Conservation (phyloP, 2,329 filamentous ascomycete genomes). For the Microcera coccophila region DNA sequence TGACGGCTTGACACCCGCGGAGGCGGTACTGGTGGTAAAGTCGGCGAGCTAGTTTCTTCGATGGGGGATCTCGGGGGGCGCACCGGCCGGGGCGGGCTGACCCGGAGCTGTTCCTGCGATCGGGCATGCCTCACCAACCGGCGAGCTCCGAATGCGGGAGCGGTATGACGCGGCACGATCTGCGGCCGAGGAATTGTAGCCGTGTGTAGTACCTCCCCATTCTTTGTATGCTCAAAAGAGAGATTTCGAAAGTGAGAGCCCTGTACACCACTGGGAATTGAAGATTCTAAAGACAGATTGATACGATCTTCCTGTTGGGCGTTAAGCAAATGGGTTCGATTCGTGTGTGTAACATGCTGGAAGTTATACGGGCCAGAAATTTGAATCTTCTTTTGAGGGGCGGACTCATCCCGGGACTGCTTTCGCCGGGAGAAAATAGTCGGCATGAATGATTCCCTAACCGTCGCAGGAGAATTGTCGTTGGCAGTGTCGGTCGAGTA, state of each 20-base stretch:
- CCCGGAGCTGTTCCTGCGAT: conserved; percentile 49
- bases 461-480: conserved; percentile 31
- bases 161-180: conserved; percentile 17
- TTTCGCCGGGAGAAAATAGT: conserved; percentile 51
- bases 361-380: conserved; percentile 66
- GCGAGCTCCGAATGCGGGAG: conserved; percentile 24
- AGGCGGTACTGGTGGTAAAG: conserved; percentile 43
- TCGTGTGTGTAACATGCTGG: conserved; percentile 59
- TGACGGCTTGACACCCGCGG: conserved; percentile 54
- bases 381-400: conserved; percentile 39
- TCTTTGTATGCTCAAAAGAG: conserved; percentile 29
- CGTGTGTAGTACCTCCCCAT: conserved; percentile 9
- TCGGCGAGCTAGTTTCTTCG: conserved; percentile 28
- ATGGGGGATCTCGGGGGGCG: conserved; percentile 43
- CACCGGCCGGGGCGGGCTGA: conserved; percentile 48
- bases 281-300: conserved; percentile 43
- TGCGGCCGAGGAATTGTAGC: conserved; percentile 13
- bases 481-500: conserved; percentile 42
- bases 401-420: conserved; percentile 32
- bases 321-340: conserved; percentile 45
- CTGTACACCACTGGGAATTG: conserved; percentile 38
- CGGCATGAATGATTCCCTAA: conserved; percentile 46
- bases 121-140: conserved; percentile 41
- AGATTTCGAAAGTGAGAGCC: conserved; percentile 46
- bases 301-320: conserved; percentile 38